A percentile compares a stretch with the other conserved stretches of the same genome.
These are phyloP conservation scores for Acanthamoeba sp. DNA, from an alignment of 208 protist genomes.

Conservation along the genomic window DNA sequence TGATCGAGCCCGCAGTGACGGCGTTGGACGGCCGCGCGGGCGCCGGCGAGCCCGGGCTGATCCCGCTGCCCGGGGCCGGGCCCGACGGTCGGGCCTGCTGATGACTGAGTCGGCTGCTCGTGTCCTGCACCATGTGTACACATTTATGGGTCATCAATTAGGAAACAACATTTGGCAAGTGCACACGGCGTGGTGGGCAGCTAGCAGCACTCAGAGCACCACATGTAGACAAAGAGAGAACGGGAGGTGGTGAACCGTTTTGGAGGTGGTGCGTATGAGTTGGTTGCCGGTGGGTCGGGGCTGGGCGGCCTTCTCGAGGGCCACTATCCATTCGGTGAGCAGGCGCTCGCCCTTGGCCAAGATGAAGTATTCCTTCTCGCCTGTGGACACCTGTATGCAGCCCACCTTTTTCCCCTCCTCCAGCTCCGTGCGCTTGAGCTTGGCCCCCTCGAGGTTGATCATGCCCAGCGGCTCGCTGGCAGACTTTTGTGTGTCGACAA, in stretches of 20 bases:
- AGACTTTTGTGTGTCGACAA: background rate
- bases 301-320: conserved; percentile 4
- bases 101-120: no score
- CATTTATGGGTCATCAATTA: no score
- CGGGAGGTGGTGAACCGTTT: background rate
- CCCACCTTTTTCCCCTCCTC: conserved; percentile 17
- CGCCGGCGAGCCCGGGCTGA: no score
- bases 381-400: background rate
- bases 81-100: no score
- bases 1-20: no score
- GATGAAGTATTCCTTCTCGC: conserved; percentile 38
- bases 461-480: background rate
- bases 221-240: no score
- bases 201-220: no score
- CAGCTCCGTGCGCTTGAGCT: background rate
- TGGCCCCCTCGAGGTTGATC: conserved; percentile 20
- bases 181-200: no score
- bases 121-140: no score
- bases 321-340: conserved; percentile 3
- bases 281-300: background rate
- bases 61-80: no score
- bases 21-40: no score
- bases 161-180: no score
- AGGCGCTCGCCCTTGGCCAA: conserved; percentile 62
- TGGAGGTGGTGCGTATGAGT: conserved; percentile 12